phyloP scores from a whole-genome alignment of 495 filamentous ascomycete species.

The Parathielavia appendiculata region DNA sequence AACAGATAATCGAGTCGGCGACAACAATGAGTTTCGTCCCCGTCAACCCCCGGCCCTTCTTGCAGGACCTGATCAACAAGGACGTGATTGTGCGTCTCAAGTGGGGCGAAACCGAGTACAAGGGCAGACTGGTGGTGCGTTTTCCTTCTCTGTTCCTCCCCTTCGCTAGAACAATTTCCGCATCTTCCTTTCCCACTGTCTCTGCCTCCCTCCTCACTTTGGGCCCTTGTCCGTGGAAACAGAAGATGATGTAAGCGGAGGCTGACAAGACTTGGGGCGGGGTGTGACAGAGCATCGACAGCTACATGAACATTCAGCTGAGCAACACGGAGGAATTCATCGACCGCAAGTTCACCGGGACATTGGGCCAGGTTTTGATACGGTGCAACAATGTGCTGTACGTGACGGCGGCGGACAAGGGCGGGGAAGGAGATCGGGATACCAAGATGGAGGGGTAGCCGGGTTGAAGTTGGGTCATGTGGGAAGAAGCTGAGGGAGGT shows the following conservation, averaged over 20 bases:
- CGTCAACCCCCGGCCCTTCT: slow-evolving; percentile 34
- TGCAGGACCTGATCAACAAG: slow-evolving; percentile 61
- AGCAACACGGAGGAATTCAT: slow-evolving; percentile 85
- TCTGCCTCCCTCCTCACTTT: background rate
- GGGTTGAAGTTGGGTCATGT: background rate
- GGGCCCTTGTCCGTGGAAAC: background rate
- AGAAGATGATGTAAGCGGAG: background rate
- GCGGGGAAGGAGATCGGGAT: slow-evolving; percentile 43
- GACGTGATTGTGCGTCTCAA: slow-evolving; percentile 88
- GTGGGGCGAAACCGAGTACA: slow-evolving; percentile 97
- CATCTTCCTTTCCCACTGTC: background rate
- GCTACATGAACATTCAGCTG: slow-evolving; percentile 98
- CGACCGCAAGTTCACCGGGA: slow-evolving; percentile 77
- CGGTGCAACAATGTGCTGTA: slow-evolving; percentile 92
- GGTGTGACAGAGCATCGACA: slow-evolving; percentile 63
- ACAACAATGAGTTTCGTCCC: slow-evolving; percentile 32
- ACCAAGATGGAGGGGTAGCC: slow-evolving; percentile 56
- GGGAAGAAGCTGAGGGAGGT: background rate
- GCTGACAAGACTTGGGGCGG: slow-evolving; percentile 29
- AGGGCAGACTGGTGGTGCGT: slow-evolving; percentile 68
- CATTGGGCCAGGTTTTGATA: slow-evolving; percentile 85
- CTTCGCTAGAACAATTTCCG: background rate
- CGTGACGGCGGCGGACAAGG: slow-evolving; percentile 66
- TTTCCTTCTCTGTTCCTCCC: background rate
- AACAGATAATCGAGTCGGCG: background rate